Base-by-base conservation (phyloP, 2,329 filamentous ascomycete genomes). In the Chrysoporthe cubensis region DNA sequence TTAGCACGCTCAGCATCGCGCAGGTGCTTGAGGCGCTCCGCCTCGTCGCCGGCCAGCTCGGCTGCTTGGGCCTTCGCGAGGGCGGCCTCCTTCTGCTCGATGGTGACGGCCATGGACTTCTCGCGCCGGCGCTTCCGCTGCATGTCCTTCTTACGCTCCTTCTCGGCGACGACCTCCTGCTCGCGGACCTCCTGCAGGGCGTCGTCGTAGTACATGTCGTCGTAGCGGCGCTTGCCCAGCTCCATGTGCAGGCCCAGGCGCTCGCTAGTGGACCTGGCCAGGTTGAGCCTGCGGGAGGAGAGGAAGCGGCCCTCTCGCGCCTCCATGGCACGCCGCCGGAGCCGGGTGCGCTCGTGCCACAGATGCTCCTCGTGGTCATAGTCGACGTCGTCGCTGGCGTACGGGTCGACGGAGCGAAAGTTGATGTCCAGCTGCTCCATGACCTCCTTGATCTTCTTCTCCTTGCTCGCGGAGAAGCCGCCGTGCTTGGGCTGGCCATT, bases 91-190 rank as follows among this genome's bases (percentile, higher is more conserved):
- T 96, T 96, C 76, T 94, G 90, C 76, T 97, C 95, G 74, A 96
- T 91, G 7, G 94, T 95, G 69, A 96, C 91, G 4, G 94, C 94
- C 84, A 97, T 94, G 4, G 95, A 97, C 82, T 97, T 97, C 78
- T 98, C 95, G 21, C 96, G 91, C 56, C 96, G 90, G 69, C 96
- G 89, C 82, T 98, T 99, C 71, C 96, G 91, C 78, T 99, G 96
- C 93, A 99, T 98, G 76, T 99, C 96, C 83, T 99, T 99, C 84
- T 99, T 99, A 72, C 96, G 93, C 80, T 99, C 96, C 81, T 99
- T 99, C 79, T 99, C 96, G 70, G 95, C 94, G 69, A 91, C 91
- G 8, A 97, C 85, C 78, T 97, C 95, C 72, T 93, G 93, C 70
- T 94, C 91, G 72, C 96, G 92, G 2, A 98, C 95, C 74, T 97